Evolutionary conservation across 495 filamentous ascomycete species (phyloP).

Genomic region (Acidiella bohemica): DNA sequence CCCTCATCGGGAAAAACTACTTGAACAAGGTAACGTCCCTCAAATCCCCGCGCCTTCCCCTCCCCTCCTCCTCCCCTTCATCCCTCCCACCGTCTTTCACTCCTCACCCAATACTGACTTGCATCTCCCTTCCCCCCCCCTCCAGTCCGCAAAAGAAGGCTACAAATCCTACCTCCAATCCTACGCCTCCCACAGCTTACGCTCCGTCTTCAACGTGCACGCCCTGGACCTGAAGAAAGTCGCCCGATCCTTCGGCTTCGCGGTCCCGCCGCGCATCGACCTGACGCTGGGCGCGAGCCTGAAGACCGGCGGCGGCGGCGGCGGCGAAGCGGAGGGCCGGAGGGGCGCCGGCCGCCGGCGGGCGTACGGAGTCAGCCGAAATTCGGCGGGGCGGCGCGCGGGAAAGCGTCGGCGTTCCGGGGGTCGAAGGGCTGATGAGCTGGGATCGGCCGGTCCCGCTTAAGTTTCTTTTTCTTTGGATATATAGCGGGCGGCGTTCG

Average conservation of each 20-base stretch:
- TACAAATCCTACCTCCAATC: conserved; percentile 83
- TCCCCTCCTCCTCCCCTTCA: conserved; percentile 1
- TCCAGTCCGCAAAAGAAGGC: conserved; percentile 53
- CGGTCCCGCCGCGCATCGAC: conserved; percentile 78
- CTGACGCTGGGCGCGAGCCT: conserved; percentile 77
- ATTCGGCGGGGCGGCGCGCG: no score
- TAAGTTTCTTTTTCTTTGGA: no score
- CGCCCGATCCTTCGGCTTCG: conserved; percentile 86
- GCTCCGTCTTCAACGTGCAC: conserved; percentile 84
- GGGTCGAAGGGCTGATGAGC: no score
- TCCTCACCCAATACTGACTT: conserved; percentile 3
- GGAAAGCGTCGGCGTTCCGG: no score
- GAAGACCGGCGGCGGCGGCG: conserved; percentile 75
- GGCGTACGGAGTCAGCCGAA: no score
- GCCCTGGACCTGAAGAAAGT: conserved; percentile 89
- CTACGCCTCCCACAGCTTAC: conserved; percentile 80
- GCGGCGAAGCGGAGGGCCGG: conserved; percentile 49
- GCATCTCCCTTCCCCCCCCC: no score
- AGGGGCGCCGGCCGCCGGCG: no score
- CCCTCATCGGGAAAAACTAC: conserved; percentile 86
- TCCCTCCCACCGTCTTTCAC: conserved; percentile 21
- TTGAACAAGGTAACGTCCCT: conserved; percentile 56
- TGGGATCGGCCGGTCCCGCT: no score
- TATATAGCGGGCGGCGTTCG: no score
- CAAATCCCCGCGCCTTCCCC: background rate